Base-by-base conservation (phyloP, 306 rosid species). In the Leucaena leucocephala region DNA sequence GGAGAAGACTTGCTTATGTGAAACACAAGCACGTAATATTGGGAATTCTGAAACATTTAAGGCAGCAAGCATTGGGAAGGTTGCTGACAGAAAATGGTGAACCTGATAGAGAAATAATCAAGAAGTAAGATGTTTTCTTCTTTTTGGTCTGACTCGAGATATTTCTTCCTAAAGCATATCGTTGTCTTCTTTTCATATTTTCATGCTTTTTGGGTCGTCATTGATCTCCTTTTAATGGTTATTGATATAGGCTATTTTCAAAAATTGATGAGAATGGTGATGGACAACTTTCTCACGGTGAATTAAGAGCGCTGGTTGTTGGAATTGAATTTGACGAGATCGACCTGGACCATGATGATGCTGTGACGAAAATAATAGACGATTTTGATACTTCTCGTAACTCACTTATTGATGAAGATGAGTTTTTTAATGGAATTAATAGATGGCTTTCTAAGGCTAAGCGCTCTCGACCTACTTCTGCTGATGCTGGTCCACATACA, bases 11-110 rank as follows among this genome's bases (percentile, higher is more conserved):
- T 75, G 83, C 62, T 7, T 93, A 84, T 84, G 90, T 87, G 49
- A 89, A 77, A 76, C 98, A 84, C 86, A 96, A 85, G 65, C 97
- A 87, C 81, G 90, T 93, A 58, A 93, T 92, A 55, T 88, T 91
- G 34, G 97, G 92, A 75, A 55, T 96, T 74, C 50, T 93, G 72
- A 86, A 3, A 80, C 87, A 96, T 89, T 75, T 96, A 9, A 91
- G 81, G 87, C 45, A 78, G 82, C 88, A 27, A 19, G 78, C 96
- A 35, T 59, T 90, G 75, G 98, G 92, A 84, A 90, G 77, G 85
- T 89, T 95, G 65, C 85, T 96, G 63, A 70, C 3, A 4, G 96
- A 89, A 0, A 43, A 89, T 63, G 98, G 97, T 69, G 80, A 90
- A 65, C 98, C 98, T 49, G 80, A 96, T 62, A 22, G 3, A 85